Conservation (phyloP, 768 basidiomycete species). For the Gymnopilus junonius region DNA sequence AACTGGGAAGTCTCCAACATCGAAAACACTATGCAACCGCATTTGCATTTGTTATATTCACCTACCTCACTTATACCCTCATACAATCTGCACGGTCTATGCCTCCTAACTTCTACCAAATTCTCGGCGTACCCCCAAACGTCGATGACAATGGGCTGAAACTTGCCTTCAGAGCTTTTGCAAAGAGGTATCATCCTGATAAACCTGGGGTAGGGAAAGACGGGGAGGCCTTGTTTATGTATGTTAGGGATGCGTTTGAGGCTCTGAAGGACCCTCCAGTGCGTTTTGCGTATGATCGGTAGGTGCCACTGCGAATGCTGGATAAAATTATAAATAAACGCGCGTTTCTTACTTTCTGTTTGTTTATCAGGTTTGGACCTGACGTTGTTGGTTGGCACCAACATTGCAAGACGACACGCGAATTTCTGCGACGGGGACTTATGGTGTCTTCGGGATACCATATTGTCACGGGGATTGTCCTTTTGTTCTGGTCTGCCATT, state of each 20-base stretch:
- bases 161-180: constrained; percentile 75
- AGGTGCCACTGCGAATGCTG: constrained; percentile 22
- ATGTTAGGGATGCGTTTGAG: constrained; percentile 75
- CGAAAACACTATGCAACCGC: constrained; percentile 65
- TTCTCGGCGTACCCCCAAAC: constrained; percentile 63
- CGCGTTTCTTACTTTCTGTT: not conserved
- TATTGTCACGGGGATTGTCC: constrained; percentile 55
- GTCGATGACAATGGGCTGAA: constrained; percentile 74
- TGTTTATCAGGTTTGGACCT: constrained; percentile 72
- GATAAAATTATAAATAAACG: too few species aligned
- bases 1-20: constrained; percentile 47
- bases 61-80: constrained; percentile 71
- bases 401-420: constrained; percentile 63
- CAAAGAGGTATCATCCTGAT: constrained; percentile 78
- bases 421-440: constrained; percentile 72
- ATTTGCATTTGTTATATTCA: constrained; percentile 65
- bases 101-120: constrained; percentile 78
- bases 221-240: constrained; percentile 70
- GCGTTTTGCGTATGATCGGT: constrained; percentile 89
- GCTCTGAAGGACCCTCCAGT: constrained; percentile 77
- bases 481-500: constrained; percentile 68
- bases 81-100: constrained; percentile 58
- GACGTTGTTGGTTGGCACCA: constrained; percentile 69
- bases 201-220: constrained; percentile 57
- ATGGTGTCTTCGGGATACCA: constrained; percentile 69